Conservation (phyloP, 495 filamentous ascomycete species). For the Penicillium crystallinum region DNA sequence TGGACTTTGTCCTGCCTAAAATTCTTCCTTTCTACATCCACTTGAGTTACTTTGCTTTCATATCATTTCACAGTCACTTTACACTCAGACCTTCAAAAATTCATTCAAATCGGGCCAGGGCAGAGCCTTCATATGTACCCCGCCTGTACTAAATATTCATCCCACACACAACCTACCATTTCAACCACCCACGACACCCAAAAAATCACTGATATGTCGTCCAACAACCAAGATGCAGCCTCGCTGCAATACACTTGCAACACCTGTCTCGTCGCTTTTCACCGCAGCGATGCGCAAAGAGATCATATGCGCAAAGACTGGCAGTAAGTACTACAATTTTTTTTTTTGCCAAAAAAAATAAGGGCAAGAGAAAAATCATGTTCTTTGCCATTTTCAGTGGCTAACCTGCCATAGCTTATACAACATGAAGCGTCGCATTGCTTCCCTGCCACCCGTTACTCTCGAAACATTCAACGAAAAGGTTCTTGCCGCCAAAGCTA, state of each 20-base stretch:
- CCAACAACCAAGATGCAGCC: constrained; percentile 12
- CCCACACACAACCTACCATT: constrained; percentile 11
- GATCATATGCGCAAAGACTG: constrained; percentile 96
- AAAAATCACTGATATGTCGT: constrained; percentile 14
- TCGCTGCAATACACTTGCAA: constrained; percentile 96
- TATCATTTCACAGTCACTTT: background rate
- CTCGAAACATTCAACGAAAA: constrained; percentile 95
- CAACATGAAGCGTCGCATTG: constrained; percentile 93
- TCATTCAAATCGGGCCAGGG: background rate
- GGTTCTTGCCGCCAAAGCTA: constrained; percentile 86
- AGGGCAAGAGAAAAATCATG: background rate
- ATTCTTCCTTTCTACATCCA: background rate
- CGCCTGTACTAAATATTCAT: constrained; percentile 22
- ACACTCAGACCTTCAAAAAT: background rate
- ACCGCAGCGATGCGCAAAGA: constrained; percentile 86
- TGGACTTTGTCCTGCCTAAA: background rate
- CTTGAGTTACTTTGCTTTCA: background rate
- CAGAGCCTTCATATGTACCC: constrained; percentile 26
- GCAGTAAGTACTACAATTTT: constrained; percentile 69
- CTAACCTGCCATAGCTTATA: constrained; percentile 60
- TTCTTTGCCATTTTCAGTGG: background rate
- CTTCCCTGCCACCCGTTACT: constrained; percentile 83
- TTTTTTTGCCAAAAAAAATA: background rate
- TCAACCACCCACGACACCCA: constrained; percentile 3
- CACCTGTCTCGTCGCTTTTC: constrained; percentile 93